A percentile compares a stretch with the other conserved stretches of the same genome.
Conservation (phyloP, 192 early-diverging fungal species). For the Backusella tuberculispora region DNA sequence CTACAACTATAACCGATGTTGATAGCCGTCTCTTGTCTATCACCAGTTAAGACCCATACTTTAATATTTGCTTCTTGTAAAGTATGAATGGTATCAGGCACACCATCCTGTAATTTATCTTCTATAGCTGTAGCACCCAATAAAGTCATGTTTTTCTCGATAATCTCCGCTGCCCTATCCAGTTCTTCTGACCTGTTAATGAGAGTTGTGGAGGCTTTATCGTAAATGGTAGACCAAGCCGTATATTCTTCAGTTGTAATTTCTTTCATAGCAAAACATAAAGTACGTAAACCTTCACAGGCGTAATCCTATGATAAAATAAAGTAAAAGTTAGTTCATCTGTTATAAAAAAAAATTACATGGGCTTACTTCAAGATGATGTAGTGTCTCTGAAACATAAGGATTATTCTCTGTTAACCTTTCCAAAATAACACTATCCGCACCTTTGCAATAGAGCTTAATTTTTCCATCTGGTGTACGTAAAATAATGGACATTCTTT, state of each 20-base stretch:
- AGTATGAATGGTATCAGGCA: constrained; percentile 95
- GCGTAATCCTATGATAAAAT: constrained; percentile 60
- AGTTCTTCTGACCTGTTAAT: constrained; percentile 81
- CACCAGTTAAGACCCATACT: constrained; percentile 96
- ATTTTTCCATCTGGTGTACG: constrained; percentile 81
- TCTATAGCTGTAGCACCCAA: constrained; percentile 96
- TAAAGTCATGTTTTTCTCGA: constrained; percentile 86
- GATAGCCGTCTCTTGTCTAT: constrained; percentile 96
- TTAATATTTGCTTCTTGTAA: constrained; percentile 90
- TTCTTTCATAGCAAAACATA: constrained; percentile 89
- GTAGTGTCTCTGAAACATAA: constrained; percentile 67
- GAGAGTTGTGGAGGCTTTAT: constrained; percentile 83
- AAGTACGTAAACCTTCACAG: constrained; percentile 87
- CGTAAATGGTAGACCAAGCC: constrained; percentile 76
- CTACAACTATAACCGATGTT: constrained; percentile 96
- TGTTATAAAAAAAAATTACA: neutral
- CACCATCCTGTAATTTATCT: constrained; percentile 94
- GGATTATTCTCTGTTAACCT: constrained; percentile 72
- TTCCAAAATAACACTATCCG: constrained; percentile 94
- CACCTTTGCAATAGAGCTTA: constrained; percentile 92
- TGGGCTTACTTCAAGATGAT: constrained; percentile 71
- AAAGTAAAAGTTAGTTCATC: neutral
- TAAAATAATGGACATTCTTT: constrained; percentile 92
- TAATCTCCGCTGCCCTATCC: constrained; percentile 85
- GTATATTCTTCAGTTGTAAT: constrained; percentile 82